Base-by-base conservation (phyloP, 495 filamentous ascomycete species). In the Penicillium lagena region DNA sequence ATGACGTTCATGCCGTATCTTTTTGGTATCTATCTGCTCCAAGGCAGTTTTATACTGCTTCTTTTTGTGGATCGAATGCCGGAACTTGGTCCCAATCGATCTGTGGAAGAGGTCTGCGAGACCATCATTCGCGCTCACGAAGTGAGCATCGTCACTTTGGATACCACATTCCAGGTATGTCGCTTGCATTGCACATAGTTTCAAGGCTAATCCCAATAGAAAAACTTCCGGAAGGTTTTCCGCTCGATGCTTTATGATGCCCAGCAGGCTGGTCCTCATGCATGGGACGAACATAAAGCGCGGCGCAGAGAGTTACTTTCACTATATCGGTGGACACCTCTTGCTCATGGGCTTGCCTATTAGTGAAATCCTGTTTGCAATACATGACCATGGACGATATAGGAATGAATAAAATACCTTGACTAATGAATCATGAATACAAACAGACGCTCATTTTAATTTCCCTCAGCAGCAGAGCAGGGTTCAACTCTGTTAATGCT, bases 1-100 rank as follows among this genome's bases (percentile, higher is more conserved):
- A 60, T 81, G 29, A 73, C 72, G 38, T 81, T 80, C 43, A 81
- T 82, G 70, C 78, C 78, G 9, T 82, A 78, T 55, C 68, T 81
- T 15, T 79, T 80, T 39, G 78, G 78, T 7, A 78, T 81, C 12
- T 80, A 82, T 49, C 55, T 82, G 2, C 62, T 82, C 4, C 78
- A 80, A 42, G 78, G 78, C 1, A 78, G 73, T 55, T 75, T 82
- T 46, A 61, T 79, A 14, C 63, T 81, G 11, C 63, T 82, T 5
- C 59, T 81, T 1, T 72, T 80, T 28, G 75, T 76, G 28, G 78
- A 82, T 46, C 56, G 52, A 0, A 80, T 77, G 56, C 58, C 77
- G 17, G 72, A 78, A 48, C 62, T 70, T 7, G 75, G 78, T 15
- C 70, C 73, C 4, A 72, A 70, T 36, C 59, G 68, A 15, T 68